These are phyloP conservation scores for Tolypocladium guangdongense DNA, from an alignment of 2,329 filamentous ascomycete species.

Conservation along the genomic window DNA sequence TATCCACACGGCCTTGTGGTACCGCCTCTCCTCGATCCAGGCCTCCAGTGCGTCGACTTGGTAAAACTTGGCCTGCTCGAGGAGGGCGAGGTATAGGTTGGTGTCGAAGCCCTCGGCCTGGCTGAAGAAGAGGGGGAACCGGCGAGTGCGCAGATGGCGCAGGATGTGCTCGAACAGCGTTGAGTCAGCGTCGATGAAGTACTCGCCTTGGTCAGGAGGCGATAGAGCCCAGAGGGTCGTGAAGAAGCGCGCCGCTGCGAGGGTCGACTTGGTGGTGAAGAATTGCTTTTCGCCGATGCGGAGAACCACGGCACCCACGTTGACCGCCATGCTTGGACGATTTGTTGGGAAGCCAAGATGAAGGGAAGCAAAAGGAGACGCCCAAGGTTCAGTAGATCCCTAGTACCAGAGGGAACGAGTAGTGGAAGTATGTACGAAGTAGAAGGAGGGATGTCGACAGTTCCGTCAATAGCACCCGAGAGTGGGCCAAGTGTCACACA, in stretches of 20 bases:
- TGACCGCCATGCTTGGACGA: too few relatives aligned
- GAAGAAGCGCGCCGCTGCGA: slow-evolving; percentile 7
- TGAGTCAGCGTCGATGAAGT: slow-evolving; percentile 27
- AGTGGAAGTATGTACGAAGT: too few relatives aligned
- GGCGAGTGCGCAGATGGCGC: slow-evolving; percentile 20
- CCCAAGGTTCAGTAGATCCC: too few relatives aligned
- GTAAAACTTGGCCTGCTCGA: slow-evolving; percentile 23
- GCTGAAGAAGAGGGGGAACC: slow-evolving; percentile 23
- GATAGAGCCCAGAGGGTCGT: slow-evolving; percentile 3
- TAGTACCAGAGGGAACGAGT: too few relatives aligned
- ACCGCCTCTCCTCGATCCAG: slow-evolving; percentile 11
- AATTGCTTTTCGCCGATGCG: slow-evolving; percentile 8
- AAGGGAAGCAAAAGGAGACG: too few relatives aligned
- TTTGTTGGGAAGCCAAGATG: too few relatives aligned
- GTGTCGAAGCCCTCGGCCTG: slow-evolving; percentile 19
- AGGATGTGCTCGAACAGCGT: slow-evolving; percentile 24
- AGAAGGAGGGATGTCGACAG: too few relatives aligned
- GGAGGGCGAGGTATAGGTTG: slow-evolving; percentile 20
- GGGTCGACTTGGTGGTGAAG: slow-evolving; percentile 8
- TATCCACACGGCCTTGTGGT: slow-evolving; percentile 7
- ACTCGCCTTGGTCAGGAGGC: slow-evolving; percentile 11
- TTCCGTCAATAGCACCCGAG: too few relatives aligned
- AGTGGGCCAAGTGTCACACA: too few relatives aligned
- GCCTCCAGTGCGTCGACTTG: slow-evolving; percentile 11
- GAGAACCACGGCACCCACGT: not conserved